Evolutionary conservation across 2,329 filamentous ascomycete genomes (phyloP), one percentile per base, ranked within the genome.

Genomic region (Aspergillus clavatus): DNA sequence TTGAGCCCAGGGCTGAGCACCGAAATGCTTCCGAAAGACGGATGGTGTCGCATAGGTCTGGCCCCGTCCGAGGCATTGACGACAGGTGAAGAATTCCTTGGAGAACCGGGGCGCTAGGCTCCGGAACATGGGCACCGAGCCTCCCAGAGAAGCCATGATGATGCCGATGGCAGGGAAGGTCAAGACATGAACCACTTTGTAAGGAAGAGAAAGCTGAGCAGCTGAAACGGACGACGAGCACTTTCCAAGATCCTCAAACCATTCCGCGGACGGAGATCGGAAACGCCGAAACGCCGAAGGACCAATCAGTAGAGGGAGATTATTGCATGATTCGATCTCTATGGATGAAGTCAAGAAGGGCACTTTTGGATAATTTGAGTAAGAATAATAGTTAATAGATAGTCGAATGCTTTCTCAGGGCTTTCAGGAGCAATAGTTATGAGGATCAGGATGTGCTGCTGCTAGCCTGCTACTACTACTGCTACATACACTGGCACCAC

Each of bases 21-120:
- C 51, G 45, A 65, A 62, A 33, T 56, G 64, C 41, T 58, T 67
- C 45, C 57, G 60, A 42, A 62, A 56, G 12, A 58, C 42, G 31
- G 59, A 58, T 42, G 58, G 63, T 44, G 56, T 57, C 29, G 57
- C 55, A 52, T 53, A 57, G 36, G 56, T 55, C 40, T 62, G 60
- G 33, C 52, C 64, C 19, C 56, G 63, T 11, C 43, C 42, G 18
- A 71, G 56, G 43, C 67, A 71, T 63, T 69, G 67, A n/a, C 61
- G 65, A 48, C 70, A 70, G 38, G 65, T 65, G 52, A 71, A 71
- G 43, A 72, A 55, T 23, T 66, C 62, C 38, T 60, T 65, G 4
- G 67, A 61, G 5, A 72, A 38, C 28, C 67, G 63, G 38, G 63
- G 65, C 38, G 64, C 61, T 36, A 66, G 38, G 28, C 62, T 57